phyloP scores from a whole-genome alignment of 331 rosid genomes.

The Malus hybrid region DNA sequence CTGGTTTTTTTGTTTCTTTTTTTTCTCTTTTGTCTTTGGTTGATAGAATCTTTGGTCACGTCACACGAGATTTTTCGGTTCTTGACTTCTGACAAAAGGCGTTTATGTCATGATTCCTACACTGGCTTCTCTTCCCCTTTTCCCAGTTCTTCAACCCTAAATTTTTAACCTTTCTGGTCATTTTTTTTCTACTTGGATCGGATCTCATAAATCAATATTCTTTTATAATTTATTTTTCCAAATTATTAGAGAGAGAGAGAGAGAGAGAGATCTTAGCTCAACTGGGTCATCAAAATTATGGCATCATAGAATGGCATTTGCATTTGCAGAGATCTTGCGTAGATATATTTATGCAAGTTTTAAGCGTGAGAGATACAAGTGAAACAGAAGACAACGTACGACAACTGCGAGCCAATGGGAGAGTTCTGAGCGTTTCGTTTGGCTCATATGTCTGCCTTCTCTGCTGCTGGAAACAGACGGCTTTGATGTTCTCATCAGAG shows the following conservation, averaged over 20 bases:
- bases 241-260: background rate
- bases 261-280: slow-evolving; percentile 18
- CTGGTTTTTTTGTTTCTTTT: background rate
- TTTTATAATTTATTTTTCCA: slow-evolving; percentile 22
- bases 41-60: slow-evolving; percentile 84
- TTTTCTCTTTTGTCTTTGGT: slow-evolving; percentile 23
- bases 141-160: slow-evolving; percentile 40
- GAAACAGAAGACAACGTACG: slow-evolving; percentile 46
- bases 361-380: slow-evolving; percentile 14
- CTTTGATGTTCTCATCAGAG: slow-evolving; percentile 43
- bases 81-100: slow-evolving; percentile 66
- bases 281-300: slow-evolving; percentile 25
- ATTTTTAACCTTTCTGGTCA: slow-evolving; percentile 7
- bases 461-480: slow-evolving; percentile 45
- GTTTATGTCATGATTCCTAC: slow-evolving; percentile 57
- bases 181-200: background rate
- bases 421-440: slow-evolving; percentile 47
- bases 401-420: slow-evolving; percentile 55
- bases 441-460: slow-evolving; percentile 36
- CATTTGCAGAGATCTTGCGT: slow-evolving; percentile 42
- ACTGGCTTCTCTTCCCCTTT: slow-evolving; percentile 25
- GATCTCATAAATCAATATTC: background rate
- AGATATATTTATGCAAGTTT: slow-evolving; percentile 37
- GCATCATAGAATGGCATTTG: slow-evolving; percentile 29
- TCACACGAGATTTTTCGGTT: slow-evolving; percentile 75